phyloP scores from a whole-genome alignment of 169 alveolate genomes.

The Plasmodium ovale region DNA sequence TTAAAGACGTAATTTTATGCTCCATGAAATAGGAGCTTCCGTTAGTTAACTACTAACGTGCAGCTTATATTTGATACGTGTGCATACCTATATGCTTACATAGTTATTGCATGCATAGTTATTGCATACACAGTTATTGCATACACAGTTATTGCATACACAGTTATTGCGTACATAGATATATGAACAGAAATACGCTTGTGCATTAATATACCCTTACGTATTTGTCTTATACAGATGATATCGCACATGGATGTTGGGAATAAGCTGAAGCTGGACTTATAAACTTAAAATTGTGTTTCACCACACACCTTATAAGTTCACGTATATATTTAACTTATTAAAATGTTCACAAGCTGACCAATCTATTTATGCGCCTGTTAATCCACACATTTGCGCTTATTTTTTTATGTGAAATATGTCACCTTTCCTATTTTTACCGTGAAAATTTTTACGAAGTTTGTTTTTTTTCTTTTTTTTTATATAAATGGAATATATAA shows the following conservation, averaged over 20 bases:
- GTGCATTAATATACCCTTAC: background rate
- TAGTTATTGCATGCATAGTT: no score
- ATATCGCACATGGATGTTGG: constrained; percentile 86
- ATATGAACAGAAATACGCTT: background rate
- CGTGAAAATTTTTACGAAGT: constrained; percentile 15
- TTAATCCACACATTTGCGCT: background rate
- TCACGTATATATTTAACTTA: background rate
- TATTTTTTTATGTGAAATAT: constrained; percentile 18
- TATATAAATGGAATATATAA: constrained; percentile 1
- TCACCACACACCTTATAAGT: background rate
- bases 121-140: no score
- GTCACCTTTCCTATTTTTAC: constrained; percentile 4
- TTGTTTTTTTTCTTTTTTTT: constrained; percentile 29
- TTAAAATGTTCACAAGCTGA: no score
- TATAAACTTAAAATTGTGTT: constrained; percentile 34
- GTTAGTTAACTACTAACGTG: no score
- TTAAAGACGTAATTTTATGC: constrained; percentile 80
- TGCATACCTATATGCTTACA: background rate
- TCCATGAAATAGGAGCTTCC: no score
- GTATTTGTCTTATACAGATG: constrained; percentile 76
- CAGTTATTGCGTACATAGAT: no score
- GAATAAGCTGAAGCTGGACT: constrained; percentile 79
- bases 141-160: no score
- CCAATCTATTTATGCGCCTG: background rate
- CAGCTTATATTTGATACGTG: background rate